A percentile compares a stretch with the other conserved stretches of the same genome.
Evolutionary conservation across 768 basidiomycete genomes (phyloP).

Genomic region (Ramaria sp.): DNA sequence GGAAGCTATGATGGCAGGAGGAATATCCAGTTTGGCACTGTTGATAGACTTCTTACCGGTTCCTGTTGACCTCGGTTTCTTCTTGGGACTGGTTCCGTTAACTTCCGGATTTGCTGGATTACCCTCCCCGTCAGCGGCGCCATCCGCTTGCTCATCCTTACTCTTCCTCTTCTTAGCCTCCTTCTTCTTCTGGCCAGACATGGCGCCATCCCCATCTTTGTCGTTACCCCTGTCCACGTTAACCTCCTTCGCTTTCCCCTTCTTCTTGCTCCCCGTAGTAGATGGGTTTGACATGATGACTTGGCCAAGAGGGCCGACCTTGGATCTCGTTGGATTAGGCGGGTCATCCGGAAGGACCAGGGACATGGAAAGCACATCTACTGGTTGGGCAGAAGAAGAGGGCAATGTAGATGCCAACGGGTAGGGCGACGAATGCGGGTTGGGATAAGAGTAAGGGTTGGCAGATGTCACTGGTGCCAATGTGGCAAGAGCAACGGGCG

Average conservation of each 20-base stretch:
- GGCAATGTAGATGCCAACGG: conserved; percentile 12
- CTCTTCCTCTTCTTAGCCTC: conserved; percentile 7
- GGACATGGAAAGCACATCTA: conserved; percentile 10
- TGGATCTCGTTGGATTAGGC: conserved; percentile 46
- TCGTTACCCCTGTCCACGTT: background rate
- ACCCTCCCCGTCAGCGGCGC: background rate
- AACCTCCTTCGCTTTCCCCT: conserved; percentile 29
- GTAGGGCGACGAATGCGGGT: conserved; percentile 13
- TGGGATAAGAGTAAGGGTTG: background rate
- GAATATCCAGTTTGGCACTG: conserved; percentile 1
- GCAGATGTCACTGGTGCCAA: background rate
- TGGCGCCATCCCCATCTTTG: background rate
- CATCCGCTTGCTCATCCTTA: background rate
- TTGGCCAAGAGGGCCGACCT: conserved; percentile 74
- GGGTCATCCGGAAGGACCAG: conserved; percentile 51
- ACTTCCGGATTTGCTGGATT: background rate
- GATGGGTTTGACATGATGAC: conserved; percentile 43
- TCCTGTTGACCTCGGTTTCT: conserved; percentile 1
- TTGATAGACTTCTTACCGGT: background rate
- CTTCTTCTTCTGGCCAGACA: conserved; percentile 1
- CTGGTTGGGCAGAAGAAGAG: background rate
- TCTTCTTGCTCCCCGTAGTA: conserved; percentile 42
- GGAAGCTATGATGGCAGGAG: conserved; percentile 7
- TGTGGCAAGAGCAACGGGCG: background rate
- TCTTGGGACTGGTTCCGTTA: conserved; percentile 6